Evolutionary conservation across 1,139 yeast genomes (phyloP).

Genomic region (Blastobotrys buckinghamii): DNA sequence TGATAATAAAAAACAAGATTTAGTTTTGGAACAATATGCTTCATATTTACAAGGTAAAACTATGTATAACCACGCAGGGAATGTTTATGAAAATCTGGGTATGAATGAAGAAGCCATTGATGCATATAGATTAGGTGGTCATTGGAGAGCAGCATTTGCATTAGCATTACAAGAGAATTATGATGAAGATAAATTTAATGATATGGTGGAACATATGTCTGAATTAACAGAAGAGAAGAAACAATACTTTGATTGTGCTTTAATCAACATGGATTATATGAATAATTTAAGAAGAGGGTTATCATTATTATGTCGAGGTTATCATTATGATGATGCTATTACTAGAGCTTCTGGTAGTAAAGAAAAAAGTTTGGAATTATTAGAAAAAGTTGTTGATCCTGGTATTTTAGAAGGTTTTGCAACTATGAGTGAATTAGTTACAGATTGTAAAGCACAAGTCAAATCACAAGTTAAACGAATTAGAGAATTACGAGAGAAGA

Average conservation of each 20-base stretch:
- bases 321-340: slow-evolving; percentile 70
- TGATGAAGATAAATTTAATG: slow-evolving; percentile 31
- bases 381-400: slow-evolving; percentile 59
- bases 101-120: slow-evolving; percentile 57
- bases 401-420: slow-evolving; percentile 86
- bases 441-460: slow-evolving; percentile 86
- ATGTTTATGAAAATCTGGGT: slow-evolving; percentile 66
- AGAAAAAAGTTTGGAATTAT: slow-evolving; percentile 31
- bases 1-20: slow-evolving; percentile 44
- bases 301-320: slow-evolving; percentile 65
- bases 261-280: slow-evolving; percentile 59
- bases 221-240: slow-evolving; percentile 60
- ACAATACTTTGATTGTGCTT: slow-evolving; percentile 78
- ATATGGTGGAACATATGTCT: slow-evolving; percentile 54
- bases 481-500: slow-evolving; percentile 78
- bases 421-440: slow-evolving; percentile 74
- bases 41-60: slow-evolving; percentile 47
- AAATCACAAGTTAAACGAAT: slow-evolving; percentile 77
- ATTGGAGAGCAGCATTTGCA: slow-evolving; percentile 81
- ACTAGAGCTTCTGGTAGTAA: slow-evolving; percentile 45
- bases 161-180: slow-evolving; percentile 40
- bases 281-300: slow-evolving; percentile 58
- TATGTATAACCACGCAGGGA: slow-evolving; percentile 62
- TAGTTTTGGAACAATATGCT: slow-evolving; percentile 59
- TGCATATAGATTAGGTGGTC: slow-evolving; percentile 60